These are phyloP conservation scores for Phytophthora palmivora DNA, from an alignment of 352 stramenopile genomes.

Conservation along the genomic window DNA sequence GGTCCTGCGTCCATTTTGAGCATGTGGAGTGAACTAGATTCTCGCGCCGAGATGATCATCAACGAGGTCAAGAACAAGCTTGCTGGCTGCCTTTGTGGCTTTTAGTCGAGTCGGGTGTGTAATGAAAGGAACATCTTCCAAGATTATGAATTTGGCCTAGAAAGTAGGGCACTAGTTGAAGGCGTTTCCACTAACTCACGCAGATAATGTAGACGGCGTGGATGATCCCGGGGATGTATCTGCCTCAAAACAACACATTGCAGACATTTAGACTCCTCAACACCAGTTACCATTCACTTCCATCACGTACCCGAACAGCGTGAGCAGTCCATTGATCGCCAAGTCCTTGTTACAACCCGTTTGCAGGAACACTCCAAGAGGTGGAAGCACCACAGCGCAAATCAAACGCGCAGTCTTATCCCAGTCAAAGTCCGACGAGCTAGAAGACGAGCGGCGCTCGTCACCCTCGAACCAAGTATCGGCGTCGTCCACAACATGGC, in stretches of 20 bases:
- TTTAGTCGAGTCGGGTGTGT: constrained; percentile 39
- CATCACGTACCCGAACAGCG: constrained; percentile 51
- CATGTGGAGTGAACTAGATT: constrained; percentile 66
- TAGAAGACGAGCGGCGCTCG: constrained; percentile 24
- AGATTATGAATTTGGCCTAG: neutral
- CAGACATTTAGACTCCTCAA: constrained; percentile 7
- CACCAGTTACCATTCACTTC: neutral
- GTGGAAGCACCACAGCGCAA: constrained; percentile 54
- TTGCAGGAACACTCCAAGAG: constrained; percentile 63
- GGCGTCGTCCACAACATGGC: constrained; percentile 26
- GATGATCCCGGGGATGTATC: constrained; percentile 66
- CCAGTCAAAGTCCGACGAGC: constrained; percentile 37
- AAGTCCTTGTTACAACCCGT: constrained; percentile 66
- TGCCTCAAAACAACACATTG: constrained; percentile 19
- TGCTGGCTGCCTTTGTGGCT: constrained; percentile 67
- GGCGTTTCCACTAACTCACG: constrained; percentile 25
- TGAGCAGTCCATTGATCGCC: constrained; percentile 73
- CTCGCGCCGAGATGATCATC: constrained; percentile 52
- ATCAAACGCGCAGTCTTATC: constrained; percentile 57
- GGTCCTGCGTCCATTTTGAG: constrained; percentile 48
- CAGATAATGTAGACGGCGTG: constrained; percentile 65
- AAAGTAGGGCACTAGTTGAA: too few relatives aligned
- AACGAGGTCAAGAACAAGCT: constrained; percentile 64
- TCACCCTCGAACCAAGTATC: constrained; percentile 40
- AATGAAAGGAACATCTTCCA: constrained; percentile 9